phyloP scores from a whole-genome alignment of 2,329 filamentous ascomycete genomes.

The Ceratocystis cacaofunesta region DNA sequence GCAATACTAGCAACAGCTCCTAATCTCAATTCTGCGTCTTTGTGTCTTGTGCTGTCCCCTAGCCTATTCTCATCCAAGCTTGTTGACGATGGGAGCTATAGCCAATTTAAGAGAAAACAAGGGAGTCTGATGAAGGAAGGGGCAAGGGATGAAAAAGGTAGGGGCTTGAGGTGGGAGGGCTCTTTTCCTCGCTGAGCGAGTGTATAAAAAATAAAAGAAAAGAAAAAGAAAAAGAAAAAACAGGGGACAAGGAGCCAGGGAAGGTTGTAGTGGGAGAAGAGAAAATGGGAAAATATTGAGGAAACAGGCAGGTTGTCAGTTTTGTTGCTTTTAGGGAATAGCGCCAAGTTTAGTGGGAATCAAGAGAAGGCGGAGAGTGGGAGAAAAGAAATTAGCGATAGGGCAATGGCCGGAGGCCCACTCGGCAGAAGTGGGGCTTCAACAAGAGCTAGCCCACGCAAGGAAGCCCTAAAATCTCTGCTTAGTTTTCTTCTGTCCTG shows the following conservation, averaged over 20 bases:
- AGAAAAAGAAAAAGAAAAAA: not conserved
- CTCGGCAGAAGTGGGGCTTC: too few relatives aligned
- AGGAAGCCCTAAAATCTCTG: too few relatives aligned
- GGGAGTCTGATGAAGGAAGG: not conserved
- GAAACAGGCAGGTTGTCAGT: constrained; percentile 4
- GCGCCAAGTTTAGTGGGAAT: not conserved
- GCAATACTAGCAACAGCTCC: not conserved
- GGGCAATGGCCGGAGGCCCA: too few relatives aligned
- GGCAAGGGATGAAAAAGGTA: not conserved
- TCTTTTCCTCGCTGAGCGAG: not conserved
- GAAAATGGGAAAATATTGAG: not conserved
- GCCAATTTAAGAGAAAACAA: constrained; percentile 3
- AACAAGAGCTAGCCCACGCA: too few relatives aligned
- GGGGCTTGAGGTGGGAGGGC: not conserved
- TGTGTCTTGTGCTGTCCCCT: not conserved
- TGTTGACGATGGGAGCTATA: not conserved
- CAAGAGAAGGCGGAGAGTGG: not conserved
- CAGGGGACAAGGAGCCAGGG: not conserved
- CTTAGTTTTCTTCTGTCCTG: too few relatives aligned
- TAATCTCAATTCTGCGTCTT: not conserved
- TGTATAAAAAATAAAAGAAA: not conserved
- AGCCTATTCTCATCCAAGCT: not conserved
- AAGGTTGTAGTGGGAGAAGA: not conserved
- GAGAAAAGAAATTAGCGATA: not conserved
- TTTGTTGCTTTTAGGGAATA: not conserved